Conservation (phyloP, 2,329 filamentous ascomycete genomes). For the Byssothecium circinans region DNA sequence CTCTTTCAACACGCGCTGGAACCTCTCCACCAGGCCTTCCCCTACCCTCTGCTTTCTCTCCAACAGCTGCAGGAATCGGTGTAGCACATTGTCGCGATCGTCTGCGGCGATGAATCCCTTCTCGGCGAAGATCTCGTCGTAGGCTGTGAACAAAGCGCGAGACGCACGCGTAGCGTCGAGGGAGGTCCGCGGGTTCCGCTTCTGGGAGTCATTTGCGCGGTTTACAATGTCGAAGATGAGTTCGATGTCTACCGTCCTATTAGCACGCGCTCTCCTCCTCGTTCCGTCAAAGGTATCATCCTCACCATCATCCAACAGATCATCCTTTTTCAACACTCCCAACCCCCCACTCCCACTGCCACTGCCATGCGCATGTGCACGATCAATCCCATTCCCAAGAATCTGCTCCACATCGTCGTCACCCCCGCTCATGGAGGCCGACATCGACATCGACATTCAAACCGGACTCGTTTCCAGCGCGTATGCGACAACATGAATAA, state of each 20-base stretch:
- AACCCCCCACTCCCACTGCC: no score
- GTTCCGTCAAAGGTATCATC: neutral
- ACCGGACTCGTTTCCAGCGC: constrained; percentile 41
- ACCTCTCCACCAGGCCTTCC: constrained; percentile 65
- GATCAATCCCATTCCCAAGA: no score
- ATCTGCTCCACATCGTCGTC: constrained; percentile 18
- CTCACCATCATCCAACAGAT: constrained; percentile 41
- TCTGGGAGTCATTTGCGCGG: constrained; percentile 60
- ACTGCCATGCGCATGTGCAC: no score
- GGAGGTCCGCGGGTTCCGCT: no score
- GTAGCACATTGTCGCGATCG: constrained; percentile 66
- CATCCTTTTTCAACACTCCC: constrained; percentile 43
- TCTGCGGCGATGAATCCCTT: constrained; percentile 69
- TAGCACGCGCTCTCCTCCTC: constrained; percentile 6
- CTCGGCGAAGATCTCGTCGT: constrained; percentile 72
- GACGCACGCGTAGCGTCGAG: neutral
- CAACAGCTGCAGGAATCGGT: constrained; percentile 78
- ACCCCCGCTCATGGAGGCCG: constrained; percentile 43
- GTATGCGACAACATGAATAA: constrained; percentile 45
- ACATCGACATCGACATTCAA: constrained; percentile 17
- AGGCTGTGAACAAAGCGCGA: constrained; percentile 77
- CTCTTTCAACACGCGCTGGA: constrained; percentile 66
- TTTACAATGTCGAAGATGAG: constrained; percentile 76
- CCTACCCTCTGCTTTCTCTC: constrained; percentile 28
- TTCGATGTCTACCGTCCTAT: constrained; percentile 65